Evolutionary conservation across 108 stramenopile species (phyloP), one percentile per base, ranked within the genome.

Genomic region (Nannochloropsis salina): DNA sequence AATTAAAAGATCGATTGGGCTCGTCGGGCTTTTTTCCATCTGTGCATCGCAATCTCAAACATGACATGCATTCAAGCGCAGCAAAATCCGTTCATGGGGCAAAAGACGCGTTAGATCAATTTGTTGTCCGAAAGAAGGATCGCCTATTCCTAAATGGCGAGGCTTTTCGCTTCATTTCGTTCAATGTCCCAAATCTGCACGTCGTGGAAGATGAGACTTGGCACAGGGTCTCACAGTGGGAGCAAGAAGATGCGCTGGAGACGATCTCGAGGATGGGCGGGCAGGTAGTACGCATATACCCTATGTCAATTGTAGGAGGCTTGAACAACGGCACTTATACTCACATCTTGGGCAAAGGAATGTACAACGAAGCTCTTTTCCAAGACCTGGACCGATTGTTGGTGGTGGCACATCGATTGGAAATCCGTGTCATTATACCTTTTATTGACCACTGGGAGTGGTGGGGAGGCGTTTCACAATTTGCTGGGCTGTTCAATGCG

Each of bases 301-400:
- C 61, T n/a, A 4, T 74, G 61, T 74, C 61, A n/a, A 74, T 74
- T n/a, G 61, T 74, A n/a, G 61, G 61, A 74, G 61, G 61, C 20
- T n/a, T 74, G 61, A 74, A 74, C 61, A 74, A 74, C 61, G 61
- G 61, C 6, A 74, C 61, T 6, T 74, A 74, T n/a, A 74, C 61
- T 3, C 61, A 74, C 61, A n/a, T 74, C 20, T n/a, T 74, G 15
- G 61, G 61, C 20, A 74, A 74, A 74, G 61, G 6, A n/a, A 2
- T 74, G 61, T 74, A 74, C 61, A 74, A 74, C 61, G 61, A 74
- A 74, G 61, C 61, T 74, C 61, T 74, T 74, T n/a, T 74, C 61
- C n/a, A n/a, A n/a, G 61, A 74, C 61, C 61, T 74, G 61, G 61
- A 74, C n/a, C 61, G n/a, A n/a, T n/a, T 74, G 61, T 8, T 74